Conservation (phyloP, 306 rosid species). For the Quercus wislizeni region DNA sequence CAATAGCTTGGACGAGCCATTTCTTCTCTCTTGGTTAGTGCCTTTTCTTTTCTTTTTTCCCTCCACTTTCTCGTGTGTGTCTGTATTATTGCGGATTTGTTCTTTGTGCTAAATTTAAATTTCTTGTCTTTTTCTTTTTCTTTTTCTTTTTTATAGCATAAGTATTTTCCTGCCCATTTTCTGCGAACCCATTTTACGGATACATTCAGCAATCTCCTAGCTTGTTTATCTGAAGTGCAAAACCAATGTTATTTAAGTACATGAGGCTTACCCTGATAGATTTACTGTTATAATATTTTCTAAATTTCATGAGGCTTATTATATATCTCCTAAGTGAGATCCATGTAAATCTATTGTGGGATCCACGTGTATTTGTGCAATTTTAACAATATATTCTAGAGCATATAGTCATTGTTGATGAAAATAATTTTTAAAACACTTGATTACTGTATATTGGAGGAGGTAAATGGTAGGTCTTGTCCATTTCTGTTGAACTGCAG, state of each 20-base stretch:
- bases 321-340: not conserved
- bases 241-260: no score
- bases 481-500: not conserved
- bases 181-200: not conserved
- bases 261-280: no score
- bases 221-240: no score
- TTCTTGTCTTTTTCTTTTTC: not conserved
- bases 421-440: not conserved
- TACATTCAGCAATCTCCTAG: no score
- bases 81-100: not conserved
- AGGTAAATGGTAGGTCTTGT: not conserved
- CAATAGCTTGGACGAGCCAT: slow-evolving; percentile 86
- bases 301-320: not conserved
- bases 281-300: not conserved
- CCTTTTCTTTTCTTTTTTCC: not conserved
- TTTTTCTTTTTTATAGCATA: not conserved
- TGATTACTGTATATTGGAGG: not conserved
- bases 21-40: slow-evolving; percentile 75
- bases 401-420: not conserved
- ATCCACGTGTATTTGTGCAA: not conserved
- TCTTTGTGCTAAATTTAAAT: not conserved
- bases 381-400: not conserved
- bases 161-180: not conserved
- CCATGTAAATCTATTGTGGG: not conserved
- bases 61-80: not conserved